These are phyloP conservation scores for Calamus simplicifolius DNA, from an alignment of 176 grass and related monocot species.

Conservation along the genomic window DNA sequence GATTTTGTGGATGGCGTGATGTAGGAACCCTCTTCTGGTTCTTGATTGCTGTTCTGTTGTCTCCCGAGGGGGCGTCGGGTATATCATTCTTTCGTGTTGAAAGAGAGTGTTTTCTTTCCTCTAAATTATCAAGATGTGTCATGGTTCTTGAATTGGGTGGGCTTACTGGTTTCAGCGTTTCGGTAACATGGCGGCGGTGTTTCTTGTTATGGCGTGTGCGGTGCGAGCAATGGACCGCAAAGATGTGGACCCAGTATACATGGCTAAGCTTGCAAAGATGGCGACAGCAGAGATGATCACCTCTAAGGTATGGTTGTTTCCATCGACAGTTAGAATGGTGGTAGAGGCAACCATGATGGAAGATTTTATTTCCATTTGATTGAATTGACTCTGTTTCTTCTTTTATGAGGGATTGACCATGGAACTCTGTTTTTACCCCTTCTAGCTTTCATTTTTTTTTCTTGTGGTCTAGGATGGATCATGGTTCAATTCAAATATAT, in stretches of 20 bases:
- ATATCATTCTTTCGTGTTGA: background rate
- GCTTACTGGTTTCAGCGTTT: conserved; percentile 50
- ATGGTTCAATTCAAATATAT: too few relatives aligned
- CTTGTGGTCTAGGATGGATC: too few relatives aligned
- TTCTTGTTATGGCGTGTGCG: conserved; percentile 81
- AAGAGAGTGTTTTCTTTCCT: background rate
- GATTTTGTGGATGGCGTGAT: background rate
- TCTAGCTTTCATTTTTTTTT: too few relatives aligned
- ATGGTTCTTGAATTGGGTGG: background rate
- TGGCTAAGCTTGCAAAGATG: conserved; percentile 65
- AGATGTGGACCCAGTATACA: conserved; percentile 42
- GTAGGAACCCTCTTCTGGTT: conserved; percentile 76
- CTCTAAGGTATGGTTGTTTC: conserved; percentile 54
- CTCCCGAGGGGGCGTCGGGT: conserved; percentile 71
- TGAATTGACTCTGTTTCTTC: too few relatives aligned
- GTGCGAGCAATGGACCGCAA: conserved; percentile 48
- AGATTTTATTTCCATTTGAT: too few relatives aligned
- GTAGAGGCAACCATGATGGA: too few relatives aligned
- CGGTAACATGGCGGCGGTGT: conserved; percentile 85
- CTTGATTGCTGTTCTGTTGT: conserved; percentile 68
- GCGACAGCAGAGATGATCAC: conserved; percentile 82
- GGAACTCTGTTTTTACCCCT: too few relatives aligned
- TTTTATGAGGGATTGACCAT: too few relatives aligned
- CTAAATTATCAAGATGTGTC: background rate
- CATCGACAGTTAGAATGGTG: too few relatives aligned